Conservation (phyloP, 352 stramenopile genomes). For the Phytophthora boehmeriae region DNA sequence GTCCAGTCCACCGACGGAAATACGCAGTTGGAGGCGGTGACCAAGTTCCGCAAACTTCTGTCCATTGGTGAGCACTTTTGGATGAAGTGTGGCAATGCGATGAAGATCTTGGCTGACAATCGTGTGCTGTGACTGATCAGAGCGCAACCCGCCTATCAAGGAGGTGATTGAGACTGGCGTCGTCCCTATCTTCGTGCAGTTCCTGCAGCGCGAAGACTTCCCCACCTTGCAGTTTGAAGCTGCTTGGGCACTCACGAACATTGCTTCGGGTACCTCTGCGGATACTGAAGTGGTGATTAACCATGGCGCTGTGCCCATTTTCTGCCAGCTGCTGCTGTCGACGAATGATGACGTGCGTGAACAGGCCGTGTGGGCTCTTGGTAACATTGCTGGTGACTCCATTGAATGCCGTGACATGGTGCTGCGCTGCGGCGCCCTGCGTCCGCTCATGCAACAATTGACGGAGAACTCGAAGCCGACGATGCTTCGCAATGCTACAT, state of each 20-base stretch:
- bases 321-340: constrained; percentile 95
- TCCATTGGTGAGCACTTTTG: constrained; percentile 91
- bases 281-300: constrained; percentile 99
- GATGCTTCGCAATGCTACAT: constrained; percentile 99
- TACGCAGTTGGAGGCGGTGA: constrained; percentile 96
- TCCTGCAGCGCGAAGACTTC: constrained; percentile 96
- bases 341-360: constrained; percentile 98
- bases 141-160: constrained; percentile 99
- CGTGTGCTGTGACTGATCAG: constrained; percentile 35
- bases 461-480: constrained; percentile 95
- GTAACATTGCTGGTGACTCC: constrained; percentile 99
- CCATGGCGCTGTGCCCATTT: constrained; percentile 96
- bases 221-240: constrained; percentile 97
- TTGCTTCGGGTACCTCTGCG: constrained; percentile 97
- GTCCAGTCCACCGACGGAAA: constrained; percentile 92
- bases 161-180: constrained; percentile 98
- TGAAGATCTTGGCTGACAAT: constrained; percentile 7
- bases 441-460: constrained; percentile 95
- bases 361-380: constrained; percentile 97
- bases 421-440: constrained; percentile 92
- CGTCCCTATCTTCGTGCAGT: constrained; percentile 98
- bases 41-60: constrained; percentile 98
- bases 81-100: neutral
- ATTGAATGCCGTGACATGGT: constrained; percentile 97
- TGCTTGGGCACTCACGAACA: constrained; percentile 99